Percentiles rank a stretch among this genome's conserved stretches.
Conservation (phyloP, 1,139 yeast genomes). For the Kurtzmaniella quercitrusa region DNA sequence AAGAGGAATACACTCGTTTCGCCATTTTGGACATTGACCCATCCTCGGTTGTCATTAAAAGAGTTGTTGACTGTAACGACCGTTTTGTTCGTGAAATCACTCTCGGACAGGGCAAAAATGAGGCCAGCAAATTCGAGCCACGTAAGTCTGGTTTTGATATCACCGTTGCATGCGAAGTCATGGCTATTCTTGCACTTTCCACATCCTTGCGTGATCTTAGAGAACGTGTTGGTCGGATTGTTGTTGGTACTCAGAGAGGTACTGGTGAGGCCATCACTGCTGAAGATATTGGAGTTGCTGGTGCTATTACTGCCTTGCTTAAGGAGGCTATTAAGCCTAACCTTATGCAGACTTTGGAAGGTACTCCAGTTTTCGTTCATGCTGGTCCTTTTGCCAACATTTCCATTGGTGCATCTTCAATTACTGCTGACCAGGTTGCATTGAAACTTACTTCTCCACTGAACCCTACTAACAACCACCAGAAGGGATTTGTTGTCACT, state of each 20-base stretch:
- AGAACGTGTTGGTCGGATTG: constrained; percentile 65
- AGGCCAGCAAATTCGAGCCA: constrained; percentile 59
- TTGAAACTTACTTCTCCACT: constrained; percentile 57
- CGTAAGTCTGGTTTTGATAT: constrained; percentile 76
- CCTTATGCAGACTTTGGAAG: constrained; percentile 81
- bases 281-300: constrained; percentile 78
- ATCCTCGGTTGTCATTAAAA: constrained; percentile 65
- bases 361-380: constrained; percentile 80
- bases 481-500: constrained; percentile 68
- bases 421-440: constrained; percentile 72
- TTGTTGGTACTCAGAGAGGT: constrained; percentile 58
- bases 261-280: constrained; percentile 68
- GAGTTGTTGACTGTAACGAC: constrained; percentile 81
- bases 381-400: constrained; percentile 88
- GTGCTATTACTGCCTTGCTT: constrained; percentile 73
- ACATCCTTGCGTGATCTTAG: constrained; percentile 64
- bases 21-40: constrained; percentile 71
- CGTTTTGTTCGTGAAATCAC: constrained; percentile 73
- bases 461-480: constrained; percentile 39
- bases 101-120: constrained; percentile 74
- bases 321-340: constrained; percentile 84
- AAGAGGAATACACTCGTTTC: constrained; percentile 59
- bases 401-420: constrained; percentile 81
- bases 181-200: constrained; percentile 78
- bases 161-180: constrained; percentile 76